Evolutionary conservation across 257 asterid species (phyloP).

Genomic region (Solanum tarijense): DNA sequence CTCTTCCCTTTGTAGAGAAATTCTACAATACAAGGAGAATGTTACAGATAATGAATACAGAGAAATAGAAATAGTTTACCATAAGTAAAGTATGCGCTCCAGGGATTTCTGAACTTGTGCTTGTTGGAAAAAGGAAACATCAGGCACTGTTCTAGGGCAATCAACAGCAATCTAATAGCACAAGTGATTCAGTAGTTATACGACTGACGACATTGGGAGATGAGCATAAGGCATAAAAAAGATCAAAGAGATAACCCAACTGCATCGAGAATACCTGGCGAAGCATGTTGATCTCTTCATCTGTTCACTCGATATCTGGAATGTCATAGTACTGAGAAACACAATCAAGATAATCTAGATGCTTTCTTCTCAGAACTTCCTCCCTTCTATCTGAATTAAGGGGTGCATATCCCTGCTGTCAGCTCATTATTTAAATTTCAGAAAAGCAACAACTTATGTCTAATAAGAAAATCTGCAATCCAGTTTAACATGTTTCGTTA

Average conservation of each 20-base stretch:
- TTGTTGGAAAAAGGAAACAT: conserved; percentile 88
- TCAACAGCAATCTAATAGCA: conserved; percentile 68
- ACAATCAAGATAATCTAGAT: conserved; percentile 82
- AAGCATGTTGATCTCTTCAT: conserved; percentile 89
- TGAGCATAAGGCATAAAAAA: background rate
- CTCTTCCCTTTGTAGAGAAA: background rate
- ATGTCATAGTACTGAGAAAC: conserved; percentile 81
- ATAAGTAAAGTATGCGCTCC: conserved; percentile 81
- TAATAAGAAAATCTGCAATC: background rate
- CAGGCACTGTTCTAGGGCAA: conserved; percentile 98
- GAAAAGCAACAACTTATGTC: conserved; percentile 9
- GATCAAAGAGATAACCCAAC: conserved; percentile 2
- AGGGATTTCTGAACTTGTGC: conserved; percentile 71
- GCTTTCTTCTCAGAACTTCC: conserved; percentile 80
- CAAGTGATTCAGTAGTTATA: conserved; percentile 6
- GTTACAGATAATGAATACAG: background rate
- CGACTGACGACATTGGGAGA: background rate
- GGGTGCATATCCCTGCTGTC: conserved; percentile 99
- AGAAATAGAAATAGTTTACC: conserved; percentile 34
- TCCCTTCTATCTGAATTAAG: conserved; percentile 99
- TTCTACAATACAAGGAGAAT: background rate
- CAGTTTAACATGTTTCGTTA: background rate
- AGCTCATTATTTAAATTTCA: conserved; percentile 47
- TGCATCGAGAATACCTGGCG: conserved; percentile 55
- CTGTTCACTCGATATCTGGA: conserved; percentile 77